phyloP scores from a whole-genome alignment of 2,329 filamentous ascomycete species.

The Cordyceps javanica region DNA sequence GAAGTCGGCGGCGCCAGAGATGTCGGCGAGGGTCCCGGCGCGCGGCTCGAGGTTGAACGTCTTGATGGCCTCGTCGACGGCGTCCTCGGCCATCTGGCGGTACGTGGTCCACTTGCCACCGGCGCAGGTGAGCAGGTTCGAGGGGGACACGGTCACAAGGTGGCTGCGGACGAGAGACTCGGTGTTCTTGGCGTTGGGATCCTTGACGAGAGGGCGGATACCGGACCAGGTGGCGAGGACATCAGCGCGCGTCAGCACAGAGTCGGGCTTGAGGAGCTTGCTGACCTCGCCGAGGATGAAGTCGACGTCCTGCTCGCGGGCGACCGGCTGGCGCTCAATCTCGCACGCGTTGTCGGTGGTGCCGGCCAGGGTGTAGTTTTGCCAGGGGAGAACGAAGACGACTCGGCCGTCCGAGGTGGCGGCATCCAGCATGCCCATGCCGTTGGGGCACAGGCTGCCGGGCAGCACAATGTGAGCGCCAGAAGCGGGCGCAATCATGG shows the following conservation, averaged over 20 bases:
- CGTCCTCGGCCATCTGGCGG: conserved; percentile 81
- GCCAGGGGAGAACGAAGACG: conserved; percentile 83
- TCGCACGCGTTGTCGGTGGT: conserved; percentile 71
- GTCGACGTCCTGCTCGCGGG: conserved; percentile 70
- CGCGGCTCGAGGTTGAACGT: conserved; percentile 54
- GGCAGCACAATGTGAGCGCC: conserved; percentile 80
- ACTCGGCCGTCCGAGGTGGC: conserved; percentile 79
- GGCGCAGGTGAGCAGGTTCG: conserved; percentile 72
- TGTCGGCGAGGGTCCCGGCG: conserved; percentile 46
- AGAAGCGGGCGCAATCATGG: conserved; percentile 74
- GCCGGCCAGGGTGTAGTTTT: conserved; percentile 78
- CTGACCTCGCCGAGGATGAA: conserved; percentile 77
- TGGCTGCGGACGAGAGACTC: conserved; percentile 80
- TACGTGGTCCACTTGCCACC: conserved; percentile 88
- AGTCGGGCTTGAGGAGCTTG: conserved; percentile 69
- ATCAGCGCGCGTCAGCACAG: conserved; percentile 66
- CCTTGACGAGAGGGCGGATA: conserved; percentile 73
- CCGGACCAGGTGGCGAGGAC: conserved; percentile 77
- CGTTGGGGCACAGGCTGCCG: conserved; percentile 69
- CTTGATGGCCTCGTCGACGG: conserved; percentile 70
- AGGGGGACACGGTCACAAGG: conserved; percentile 66
- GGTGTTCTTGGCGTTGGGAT: conserved; percentile 75
- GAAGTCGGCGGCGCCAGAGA: conserved; percentile 54
- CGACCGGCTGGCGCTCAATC: conserved; percentile 63
- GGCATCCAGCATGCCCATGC: conserved; percentile 79